phyloP scores from a whole-genome alignment of 257 asterid species.

The Solanum habrochaites region DNA sequence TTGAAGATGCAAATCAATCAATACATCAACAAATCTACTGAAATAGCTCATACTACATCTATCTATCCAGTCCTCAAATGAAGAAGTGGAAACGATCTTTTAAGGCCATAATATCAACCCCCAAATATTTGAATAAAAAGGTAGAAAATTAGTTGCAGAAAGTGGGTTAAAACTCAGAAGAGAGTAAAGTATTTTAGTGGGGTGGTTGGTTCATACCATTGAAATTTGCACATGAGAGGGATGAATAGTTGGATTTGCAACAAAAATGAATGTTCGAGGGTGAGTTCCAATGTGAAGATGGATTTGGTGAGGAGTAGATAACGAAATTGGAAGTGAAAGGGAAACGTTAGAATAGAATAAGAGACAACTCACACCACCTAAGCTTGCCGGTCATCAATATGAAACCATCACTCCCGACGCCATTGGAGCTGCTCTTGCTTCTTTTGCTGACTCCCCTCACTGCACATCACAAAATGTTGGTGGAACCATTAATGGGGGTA shows the following conservation, averaged over 20 bases:
- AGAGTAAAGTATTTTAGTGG: not conserved
- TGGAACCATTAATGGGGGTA: not conserved
- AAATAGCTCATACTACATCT: not conserved
- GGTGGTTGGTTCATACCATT: not conserved
- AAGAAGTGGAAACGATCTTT: not conserved
- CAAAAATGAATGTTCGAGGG: not conserved
- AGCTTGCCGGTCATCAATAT: slow-evolving; percentile 50
- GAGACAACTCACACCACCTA: slow-evolving; percentile 57
- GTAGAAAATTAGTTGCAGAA: not conserved
- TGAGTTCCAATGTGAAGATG: slow-evolving; percentile 8
- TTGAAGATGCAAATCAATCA: not conserved
- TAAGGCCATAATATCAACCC: not conserved
- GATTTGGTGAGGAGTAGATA: slow-evolving; percentile 21
- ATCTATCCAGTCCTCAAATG: not conserved
- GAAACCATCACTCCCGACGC: slow-evolving; percentile 40
- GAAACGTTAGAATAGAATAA: slow-evolving; percentile 53
- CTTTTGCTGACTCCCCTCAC: not conserved
- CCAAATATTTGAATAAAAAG: not conserved
- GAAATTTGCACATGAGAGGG: not conserved
- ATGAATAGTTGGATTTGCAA: not conserved
- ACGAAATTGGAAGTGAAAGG: slow-evolving; percentile 52
- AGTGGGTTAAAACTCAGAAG: not conserved
- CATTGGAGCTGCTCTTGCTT: slow-evolving; percentile 13
- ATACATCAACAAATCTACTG: not conserved
- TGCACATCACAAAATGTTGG: not conserved